A percentile compares a stretch with the other conserved stretches of the same genome.
Evolutionary conservation across 768 basidiomycete species (phyloP).

Genomic region (Hysterangium stoloniferum): DNA sequence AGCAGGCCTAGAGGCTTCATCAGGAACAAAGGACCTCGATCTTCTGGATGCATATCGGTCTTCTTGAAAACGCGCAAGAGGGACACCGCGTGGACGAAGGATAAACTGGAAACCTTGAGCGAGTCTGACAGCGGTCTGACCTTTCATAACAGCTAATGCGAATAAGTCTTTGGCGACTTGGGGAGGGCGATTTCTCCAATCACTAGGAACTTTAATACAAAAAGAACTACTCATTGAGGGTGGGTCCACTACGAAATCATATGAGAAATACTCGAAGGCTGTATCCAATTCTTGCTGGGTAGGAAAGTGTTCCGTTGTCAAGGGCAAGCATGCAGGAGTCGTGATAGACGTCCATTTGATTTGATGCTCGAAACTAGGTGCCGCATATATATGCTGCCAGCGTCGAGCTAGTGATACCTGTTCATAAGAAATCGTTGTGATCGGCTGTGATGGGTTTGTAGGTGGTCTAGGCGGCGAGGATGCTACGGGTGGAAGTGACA

Average conservation of each 20-base stretch:
- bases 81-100: conserved; percentile 30
- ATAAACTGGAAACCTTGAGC: conserved; percentile 95
- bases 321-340: conserved; percentile 80
- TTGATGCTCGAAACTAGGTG: conserved; percentile 67
- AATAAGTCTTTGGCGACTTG: conserved; percentile 13
- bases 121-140: conserved; percentile 87
- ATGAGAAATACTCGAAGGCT: conserved; percentile 75
- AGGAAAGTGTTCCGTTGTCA: conserved; percentile 88
- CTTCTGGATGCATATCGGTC: conserved; percentile 26
- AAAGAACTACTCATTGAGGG: conserved; percentile 77
- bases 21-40: conserved; percentile 48
- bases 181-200: conserved; percentile 33
- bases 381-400: conserved; percentile 85
- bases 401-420: conserved; percentile 73
- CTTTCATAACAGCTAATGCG: conserved; percentile 76
- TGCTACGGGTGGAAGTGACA: conserved; percentile 25
- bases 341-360: conserved; percentile 88
- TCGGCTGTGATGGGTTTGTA: conserved; percentile 63
- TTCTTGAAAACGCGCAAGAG: conserved; percentile 20
- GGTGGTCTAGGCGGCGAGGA: conserved; percentile 33
- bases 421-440: conserved; percentile 46
- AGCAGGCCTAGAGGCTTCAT: conserved; percentile 47
- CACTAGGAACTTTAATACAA: conserved; percentile 63
- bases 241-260: conserved; percentile 82
- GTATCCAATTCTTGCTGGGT: conserved; percentile 64